Evolutionary conservation across 495 filamentous ascomycete genomes (phyloP).

Genomic region (Aspergillus ostianus): DNA sequence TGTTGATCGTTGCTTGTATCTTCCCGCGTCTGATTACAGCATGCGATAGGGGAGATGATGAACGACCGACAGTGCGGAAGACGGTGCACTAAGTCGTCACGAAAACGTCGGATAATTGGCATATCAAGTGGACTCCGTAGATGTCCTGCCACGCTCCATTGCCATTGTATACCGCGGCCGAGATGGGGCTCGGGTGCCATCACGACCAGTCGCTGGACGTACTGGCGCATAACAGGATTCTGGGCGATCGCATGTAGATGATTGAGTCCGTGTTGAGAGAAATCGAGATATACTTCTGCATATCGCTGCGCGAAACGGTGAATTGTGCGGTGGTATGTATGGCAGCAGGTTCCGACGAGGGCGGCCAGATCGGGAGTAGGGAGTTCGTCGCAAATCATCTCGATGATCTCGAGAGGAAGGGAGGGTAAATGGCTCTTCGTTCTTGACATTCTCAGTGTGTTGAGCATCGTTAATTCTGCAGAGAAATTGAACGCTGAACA

Average conservation of each 20-base stretch:
- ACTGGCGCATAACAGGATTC: slow-evolving; percentile 6
- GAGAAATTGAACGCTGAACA: neutral
- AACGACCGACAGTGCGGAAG: slow-evolving; percentile 12
- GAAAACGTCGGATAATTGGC: slow-evolving; percentile 4
- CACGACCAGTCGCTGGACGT: slow-evolving; percentile 9
- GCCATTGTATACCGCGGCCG: slow-evolving; percentile 9
- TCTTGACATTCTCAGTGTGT: neutral
- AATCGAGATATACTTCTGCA: slow-evolving; percentile 9
- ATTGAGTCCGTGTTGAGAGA: slow-evolving; percentile 5
- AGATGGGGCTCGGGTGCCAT: slow-evolving; percentile 13
- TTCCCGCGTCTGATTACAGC: neutral
- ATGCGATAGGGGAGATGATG: slow-evolving; percentile 8
- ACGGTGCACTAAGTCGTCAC: slow-evolving; percentile 3
- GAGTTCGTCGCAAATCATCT: slow-evolving; percentile 14
- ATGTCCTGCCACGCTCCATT: slow-evolving; percentile 11
- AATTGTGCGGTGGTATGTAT: slow-evolving; percentile 7
- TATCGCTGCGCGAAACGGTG: slow-evolving; percentile 11
- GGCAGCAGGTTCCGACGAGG: slow-evolving; percentile 8
- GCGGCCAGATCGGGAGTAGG: slow-evolving; percentile 9
- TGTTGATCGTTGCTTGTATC: neutral
- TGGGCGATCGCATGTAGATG: slow-evolving; percentile 13
- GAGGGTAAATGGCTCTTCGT: neutral
- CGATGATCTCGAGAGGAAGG: slow-evolving; percentile 9
- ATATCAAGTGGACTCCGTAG: slow-evolving; percentile 4
- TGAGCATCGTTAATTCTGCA: neutral